Conservation (phyloP, 73 alveolate species). For the Blepharisma japonicum region DNA sequence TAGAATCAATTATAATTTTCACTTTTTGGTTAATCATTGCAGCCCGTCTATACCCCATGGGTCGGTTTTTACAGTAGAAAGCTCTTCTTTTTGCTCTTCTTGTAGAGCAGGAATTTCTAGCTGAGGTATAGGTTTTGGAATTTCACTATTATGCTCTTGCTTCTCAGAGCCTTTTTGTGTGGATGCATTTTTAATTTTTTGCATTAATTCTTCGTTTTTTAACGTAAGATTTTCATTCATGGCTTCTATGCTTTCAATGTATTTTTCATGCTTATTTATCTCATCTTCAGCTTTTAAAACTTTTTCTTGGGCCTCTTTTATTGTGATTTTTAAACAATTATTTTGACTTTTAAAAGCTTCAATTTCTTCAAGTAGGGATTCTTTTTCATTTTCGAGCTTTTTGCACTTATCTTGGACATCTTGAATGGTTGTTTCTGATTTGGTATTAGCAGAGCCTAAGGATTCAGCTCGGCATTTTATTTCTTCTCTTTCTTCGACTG, state of each 20-base stretch:
- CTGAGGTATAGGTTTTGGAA: no score
- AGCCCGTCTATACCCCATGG: no score
- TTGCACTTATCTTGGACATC: neutral
- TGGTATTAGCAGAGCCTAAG: neutral
- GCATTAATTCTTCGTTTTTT: neutral
- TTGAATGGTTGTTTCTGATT: neutral
- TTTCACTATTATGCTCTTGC: no score
- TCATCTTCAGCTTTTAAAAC: neutral
- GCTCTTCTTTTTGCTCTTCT: no score
- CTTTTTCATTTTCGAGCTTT: neutral
- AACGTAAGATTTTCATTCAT: neutral
- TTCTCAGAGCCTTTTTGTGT: no score
- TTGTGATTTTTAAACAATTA: slow-evolving; percentile 3
- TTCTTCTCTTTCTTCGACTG: neutral
- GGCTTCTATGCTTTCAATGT: slow-evolving; percentile 19
- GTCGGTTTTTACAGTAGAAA: no score
- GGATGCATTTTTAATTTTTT: no score
- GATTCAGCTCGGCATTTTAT: neutral
- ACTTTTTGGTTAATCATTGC: no score
- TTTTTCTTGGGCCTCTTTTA: neutral
- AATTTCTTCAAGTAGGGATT: neutral
- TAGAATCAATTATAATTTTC: no score
- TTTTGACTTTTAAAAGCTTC: slow-evolving; percentile 28
- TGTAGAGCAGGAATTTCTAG: no score
- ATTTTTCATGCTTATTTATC: neutral